Conservation (phyloP, 495 filamentous ascomycete species). For the Penicillium pulvis region DNA sequence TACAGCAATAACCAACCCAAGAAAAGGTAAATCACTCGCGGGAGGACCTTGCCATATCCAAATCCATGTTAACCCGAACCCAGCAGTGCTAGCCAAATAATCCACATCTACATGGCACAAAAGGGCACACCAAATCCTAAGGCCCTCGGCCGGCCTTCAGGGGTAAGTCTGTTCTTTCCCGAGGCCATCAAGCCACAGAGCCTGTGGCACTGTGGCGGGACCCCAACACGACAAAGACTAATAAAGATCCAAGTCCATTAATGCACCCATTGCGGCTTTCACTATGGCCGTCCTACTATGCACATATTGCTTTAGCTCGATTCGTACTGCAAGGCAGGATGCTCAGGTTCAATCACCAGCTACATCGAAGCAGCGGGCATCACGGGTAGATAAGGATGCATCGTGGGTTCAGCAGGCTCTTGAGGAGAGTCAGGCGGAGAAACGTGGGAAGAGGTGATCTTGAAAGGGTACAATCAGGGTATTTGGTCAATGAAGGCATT, state of each 20-base stretch:
- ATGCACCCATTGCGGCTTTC: conserved; percentile 52
- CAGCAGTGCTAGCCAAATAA: neutral
- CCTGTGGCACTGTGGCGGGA: neutral
- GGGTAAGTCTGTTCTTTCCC: neutral
- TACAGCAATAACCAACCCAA: neutral
- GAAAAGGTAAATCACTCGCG: neutral
- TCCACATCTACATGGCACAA: neutral
- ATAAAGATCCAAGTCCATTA: conserved; percentile 36
- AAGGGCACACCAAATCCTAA: neutral
- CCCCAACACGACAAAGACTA: neutral
- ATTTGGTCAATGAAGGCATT: too few relatives aligned
- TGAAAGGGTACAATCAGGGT: neutral
- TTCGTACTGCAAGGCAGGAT: conserved; percentile 46
- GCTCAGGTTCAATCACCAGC: conserved; percentile 22
- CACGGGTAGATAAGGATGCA: conserved; percentile 16
- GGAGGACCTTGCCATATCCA: neutral
- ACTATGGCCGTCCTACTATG: conserved; percentile 52
- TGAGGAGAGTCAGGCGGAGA: conserved; percentile 32
- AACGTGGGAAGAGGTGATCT: conserved; percentile 9
- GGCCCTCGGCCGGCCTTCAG: neutral
- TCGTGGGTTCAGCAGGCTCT: conserved; percentile 44
- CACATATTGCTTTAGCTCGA: conserved; percentile 52
- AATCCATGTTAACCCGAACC: neutral
- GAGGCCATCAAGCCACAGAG: neutral
- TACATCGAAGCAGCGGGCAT: conserved; percentile 12